phyloP scores from a whole-genome alignment of 208 protist species.

The Crithidia expoeki region DNA sequence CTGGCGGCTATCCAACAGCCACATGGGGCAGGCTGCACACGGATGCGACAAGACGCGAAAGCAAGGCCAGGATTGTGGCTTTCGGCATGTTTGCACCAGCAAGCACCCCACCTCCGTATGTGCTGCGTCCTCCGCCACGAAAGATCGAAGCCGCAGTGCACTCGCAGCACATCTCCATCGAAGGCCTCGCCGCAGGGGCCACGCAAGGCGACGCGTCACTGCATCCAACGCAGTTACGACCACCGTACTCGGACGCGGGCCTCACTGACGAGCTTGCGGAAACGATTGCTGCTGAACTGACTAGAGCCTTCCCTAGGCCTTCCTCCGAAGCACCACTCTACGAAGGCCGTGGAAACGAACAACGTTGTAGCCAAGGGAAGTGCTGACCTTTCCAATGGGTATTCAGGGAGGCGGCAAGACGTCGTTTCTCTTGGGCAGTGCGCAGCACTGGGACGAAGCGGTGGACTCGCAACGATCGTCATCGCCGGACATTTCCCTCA shows the following conservation, averaged over 20 bases:
- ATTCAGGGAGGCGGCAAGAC: slow-evolving; percentile 21
- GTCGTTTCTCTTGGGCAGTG: slow-evolving; percentile 22
- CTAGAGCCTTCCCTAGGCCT: not conserved
- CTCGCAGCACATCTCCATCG: slow-evolving; percentile 21
- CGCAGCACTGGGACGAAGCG: not conserved
- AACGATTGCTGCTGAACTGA: slow-evolving; percentile 20
- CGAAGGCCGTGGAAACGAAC: not conserved
- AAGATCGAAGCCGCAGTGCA: slow-evolving; percentile 18
- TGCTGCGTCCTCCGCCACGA: not conserved
- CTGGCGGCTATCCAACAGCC: not conserved
- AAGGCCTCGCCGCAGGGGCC: slow-evolving; percentile 8
- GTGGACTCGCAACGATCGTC: not conserved
- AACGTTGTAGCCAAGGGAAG: not conserved
- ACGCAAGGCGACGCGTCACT: not conserved
- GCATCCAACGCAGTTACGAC: not conserved
- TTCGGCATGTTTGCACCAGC: not conserved
- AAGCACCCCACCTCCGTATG: not conserved
- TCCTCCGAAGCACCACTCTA: not conserved
- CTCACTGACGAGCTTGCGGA: slow-evolving; percentile 18
- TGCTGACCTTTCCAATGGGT: slow-evolving; percentile 29
- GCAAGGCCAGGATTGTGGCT: not conserved
- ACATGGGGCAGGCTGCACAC: not conserved
- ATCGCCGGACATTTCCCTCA: not conserved
- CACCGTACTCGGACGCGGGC: slow-evolving; percentile 21
- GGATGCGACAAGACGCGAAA: not conserved